Base-by-base conservation (phyloP, 345 rosid species). In the Clarkia xantiana region DNA sequence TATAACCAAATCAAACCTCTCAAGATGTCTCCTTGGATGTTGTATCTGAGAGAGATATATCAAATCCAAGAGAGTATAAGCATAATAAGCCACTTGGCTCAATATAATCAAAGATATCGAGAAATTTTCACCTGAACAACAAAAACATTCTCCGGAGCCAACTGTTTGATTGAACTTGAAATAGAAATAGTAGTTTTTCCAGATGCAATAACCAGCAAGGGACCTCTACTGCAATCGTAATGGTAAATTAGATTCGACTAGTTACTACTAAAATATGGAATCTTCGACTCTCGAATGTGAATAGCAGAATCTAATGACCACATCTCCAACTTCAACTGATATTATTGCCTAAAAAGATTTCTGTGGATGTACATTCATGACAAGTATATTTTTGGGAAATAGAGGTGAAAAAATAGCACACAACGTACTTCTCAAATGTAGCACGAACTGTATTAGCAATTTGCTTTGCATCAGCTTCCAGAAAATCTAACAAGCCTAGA, bases 121-220 rank as follows among this genome's bases (percentile, higher is more conserved):
- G 14, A 29, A 54, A 54, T 22, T 52, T 64, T 61, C 60, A 83
- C 98, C 89, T 86, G 98, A 57, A 91, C 71, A 64, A 84, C 81
- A 65, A 91, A 91, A 61, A 81, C 94, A 58, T 70, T 67, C 19
- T 79, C 82, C 18, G 62, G 74, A 60, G 98, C 94, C 54, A 81
- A 71, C 68, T 70, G 72, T 67, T 78, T 91, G 59, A 91, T 78
- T 58, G 87, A 78, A 76, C 83, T 86, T 40, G 89, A 78, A 55
- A 76, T 70, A 14, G 79, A 61, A 44, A 84, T 65, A 44, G 94
- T 91, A 64, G 86, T 94, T 64, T 77, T 61, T 50, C 98, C 96
- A 55, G 89, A 91, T 53, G 96, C 96, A 59, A 91, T 75, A 53
- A 91, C 83, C 84, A 91, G 66, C 52, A 86, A 50, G 20, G 93